A percentile compares a stretch with the other conserved stretches of the same genome.
Conservation (phyloP, 2,329 filamentous ascomycete species). For the Chrysosphaeria jannelii region DNA sequence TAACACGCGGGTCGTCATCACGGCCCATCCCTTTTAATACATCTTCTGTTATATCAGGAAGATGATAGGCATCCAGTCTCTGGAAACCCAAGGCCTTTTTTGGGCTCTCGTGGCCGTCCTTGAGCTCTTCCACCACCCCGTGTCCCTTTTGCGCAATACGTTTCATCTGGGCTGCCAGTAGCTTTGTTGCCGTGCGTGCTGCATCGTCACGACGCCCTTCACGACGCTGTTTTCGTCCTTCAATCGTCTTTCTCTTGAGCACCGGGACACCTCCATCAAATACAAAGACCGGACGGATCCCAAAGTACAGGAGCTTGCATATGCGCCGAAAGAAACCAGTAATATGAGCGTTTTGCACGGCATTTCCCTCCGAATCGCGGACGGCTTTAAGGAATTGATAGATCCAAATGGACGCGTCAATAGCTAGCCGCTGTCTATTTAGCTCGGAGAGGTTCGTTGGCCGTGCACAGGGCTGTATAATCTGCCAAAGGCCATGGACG, state of each 20-base stretch:
- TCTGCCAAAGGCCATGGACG: slow-evolving; percentile 92
- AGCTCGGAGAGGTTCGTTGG: slow-evolving; percentile 90
- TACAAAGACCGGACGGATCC: slow-evolving; percentile 88
- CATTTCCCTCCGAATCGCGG: slow-evolving; percentile 92
- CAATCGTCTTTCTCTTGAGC: slow-evolving; percentile 76
- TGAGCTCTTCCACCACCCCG: slow-evolving; percentile 46
- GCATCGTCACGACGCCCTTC: slow-evolving; percentile 88
- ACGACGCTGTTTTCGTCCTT: slow-evolving; percentile 41
- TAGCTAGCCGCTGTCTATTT: slow-evolving; percentile 82
- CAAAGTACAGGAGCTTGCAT: slow-evolving; percentile 90
- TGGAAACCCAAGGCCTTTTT: too few relatives aligned
- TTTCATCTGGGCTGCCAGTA: slow-evolving; percentile 87
- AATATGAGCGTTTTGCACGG: slow-evolving; percentile 78
- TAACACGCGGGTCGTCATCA: slow-evolving; percentile 77
- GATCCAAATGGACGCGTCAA: slow-evolving; percentile 98
- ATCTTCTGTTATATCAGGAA: slow-evolving; percentile 52
- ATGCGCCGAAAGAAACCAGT: slow-evolving; percentile 96
- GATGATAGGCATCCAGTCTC: slow-evolving; percentile 83
- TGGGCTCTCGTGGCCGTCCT: slow-evolving; percentile 36
- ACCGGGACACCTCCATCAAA: slow-evolving; percentile 87
- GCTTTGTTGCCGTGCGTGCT: slow-evolving; percentile 61
- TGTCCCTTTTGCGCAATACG: too few relatives aligned
- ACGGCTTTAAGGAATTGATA: slow-evolving; percentile 98
- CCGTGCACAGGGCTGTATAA: slow-evolving; percentile 78
- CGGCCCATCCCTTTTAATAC: slow-evolving; percentile 63